Evolutionary conservation across 495 filamentous ascomycete species (phyloP), one percentile per base, ranked within the genome.

Genomic region (Aspergillus ellipticus): DNA sequence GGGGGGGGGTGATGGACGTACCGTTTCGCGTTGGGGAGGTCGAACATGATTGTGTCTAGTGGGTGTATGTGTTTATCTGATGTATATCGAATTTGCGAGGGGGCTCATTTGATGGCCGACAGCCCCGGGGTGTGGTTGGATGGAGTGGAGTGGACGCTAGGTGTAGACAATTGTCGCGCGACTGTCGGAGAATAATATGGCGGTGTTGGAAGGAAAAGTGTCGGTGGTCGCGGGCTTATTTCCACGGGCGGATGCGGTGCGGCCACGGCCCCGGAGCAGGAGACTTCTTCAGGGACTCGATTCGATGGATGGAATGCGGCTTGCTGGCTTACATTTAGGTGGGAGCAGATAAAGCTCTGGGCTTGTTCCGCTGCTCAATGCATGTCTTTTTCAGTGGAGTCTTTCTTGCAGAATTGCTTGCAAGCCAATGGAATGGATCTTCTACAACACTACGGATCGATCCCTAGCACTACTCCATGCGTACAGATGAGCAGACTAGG

Each of bases 11-110:
- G 10, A 41, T 16, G 33, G 19, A 56, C 66, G 42, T 67, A 78
- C 75, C 72, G 67, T 63, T 74, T 78, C 8, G 74, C 71, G 24
- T 67, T 58, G 51, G 74, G 71, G 43, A 73, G 55, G 28, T 74
- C 73, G 50, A 78, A 78, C 75, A 78, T 78, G 42, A 1, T 9
- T 6, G 42, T 45, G 20, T 16, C 13, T n/a, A n/a, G n/a, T n/a
- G n/a, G 41, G n/a, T 21, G 16, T 11, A 16, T 6, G n/a, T 21
- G 8, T 19, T 8, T 24, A 10, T 47, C 20, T 22, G 24, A 6
- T 47, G 20, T 19, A 16, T 28, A 28, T 28, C 24, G 24, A 28
- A 7, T 28, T 28, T 28, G 7, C 4, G 7, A 28, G 24, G 24
- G 24, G 24, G 24, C 24, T 28, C 4, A 7, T 28, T 28, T 3